phyloP scores from a whole-genome alignment of 2,329 filamentous ascomycete genomes.

The Penicillium sp. region DNA sequence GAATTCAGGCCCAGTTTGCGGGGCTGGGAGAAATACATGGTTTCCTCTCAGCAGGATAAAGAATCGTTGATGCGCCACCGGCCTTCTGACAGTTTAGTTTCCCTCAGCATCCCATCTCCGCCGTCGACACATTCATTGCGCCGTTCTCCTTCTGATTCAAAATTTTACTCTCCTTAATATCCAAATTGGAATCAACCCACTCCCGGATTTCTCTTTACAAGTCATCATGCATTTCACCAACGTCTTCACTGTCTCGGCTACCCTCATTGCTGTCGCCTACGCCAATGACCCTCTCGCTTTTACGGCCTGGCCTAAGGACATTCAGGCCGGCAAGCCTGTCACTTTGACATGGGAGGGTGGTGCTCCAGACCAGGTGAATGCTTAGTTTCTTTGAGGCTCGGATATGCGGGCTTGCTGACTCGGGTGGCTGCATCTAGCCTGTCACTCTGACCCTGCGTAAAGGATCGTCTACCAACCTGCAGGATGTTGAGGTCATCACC shows the following conservation, averaged over 20 bases:
- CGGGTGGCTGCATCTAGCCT: conserved; percentile 33
- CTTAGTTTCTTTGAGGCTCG: neutral
- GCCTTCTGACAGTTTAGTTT: neutral
- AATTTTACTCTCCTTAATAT: conserved; percentile 19
- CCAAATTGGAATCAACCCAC: neutral
- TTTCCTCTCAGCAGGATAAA: conserved; percentile 16
- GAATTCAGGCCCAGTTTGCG: conserved; percentile 9
- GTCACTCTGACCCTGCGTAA: conserved; percentile 60
- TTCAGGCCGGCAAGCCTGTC: conserved; percentile 52
- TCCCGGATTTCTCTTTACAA: neutral
- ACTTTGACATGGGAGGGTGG: conserved; percentile 51
- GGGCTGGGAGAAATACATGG: conserved; percentile 4
- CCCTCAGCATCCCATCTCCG: neutral
- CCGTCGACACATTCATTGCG: conserved; percentile 2
- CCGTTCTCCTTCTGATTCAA: conserved; percentile 3
- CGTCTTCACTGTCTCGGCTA: conserved; percentile 49
- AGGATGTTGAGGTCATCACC: conserved; percentile 53
- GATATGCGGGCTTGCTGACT: neutral
- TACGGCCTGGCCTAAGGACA: conserved; percentile 52
- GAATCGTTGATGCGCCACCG: conserved; percentile 22
- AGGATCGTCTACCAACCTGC: conserved; percentile 53
- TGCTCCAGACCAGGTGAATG: conserved; percentile 38
- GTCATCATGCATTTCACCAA: conserved; percentile 54
- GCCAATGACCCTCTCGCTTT: conserved; percentile 53
- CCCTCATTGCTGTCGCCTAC: conserved; percentile 45